Percentiles rank a stretch among this genome's conserved stretches.
These are phyloP conservation scores for Turritis glabra DNA, from an alignment of 345 rosid genomes.

Conservation along the genomic window DNA sequence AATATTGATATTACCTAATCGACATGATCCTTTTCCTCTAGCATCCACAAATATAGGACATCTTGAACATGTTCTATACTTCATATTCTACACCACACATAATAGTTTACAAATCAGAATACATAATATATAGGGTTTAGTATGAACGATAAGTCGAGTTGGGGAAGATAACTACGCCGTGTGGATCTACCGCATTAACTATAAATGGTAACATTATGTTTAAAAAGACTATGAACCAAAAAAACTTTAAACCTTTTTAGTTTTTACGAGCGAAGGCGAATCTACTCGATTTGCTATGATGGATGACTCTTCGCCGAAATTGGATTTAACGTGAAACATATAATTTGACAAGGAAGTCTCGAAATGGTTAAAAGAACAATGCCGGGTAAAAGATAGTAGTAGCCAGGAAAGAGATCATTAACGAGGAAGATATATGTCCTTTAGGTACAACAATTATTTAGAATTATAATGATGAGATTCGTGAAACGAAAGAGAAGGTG, in stretches of 20 bases:
- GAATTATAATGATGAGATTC: conserved; percentile 15
- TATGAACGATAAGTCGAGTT: conserved; percentile 4
- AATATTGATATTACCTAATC: background rate
- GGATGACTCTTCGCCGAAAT: background rate
- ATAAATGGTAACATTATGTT: background rate
- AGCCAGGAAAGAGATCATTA: conserved; percentile 28
- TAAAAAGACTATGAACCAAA: background rate
- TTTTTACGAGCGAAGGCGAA: background rate
- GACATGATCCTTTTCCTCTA: background rate
- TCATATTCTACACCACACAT: background rate
- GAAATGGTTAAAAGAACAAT: conserved; percentile 24
- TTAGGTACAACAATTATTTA: conserved; percentile 20
- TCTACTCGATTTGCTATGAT: background rate
- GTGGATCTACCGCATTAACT: conserved; percentile 4
- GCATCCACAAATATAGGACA: conserved; percentile 8
- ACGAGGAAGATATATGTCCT: background rate
- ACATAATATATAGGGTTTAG: background rate
- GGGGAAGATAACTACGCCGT: conserved; percentile 5
- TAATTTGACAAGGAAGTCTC: background rate
- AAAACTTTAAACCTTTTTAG: background rate
- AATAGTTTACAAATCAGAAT: background rate
- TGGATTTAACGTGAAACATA: background rate
- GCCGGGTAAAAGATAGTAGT: conserved; percentile 22
- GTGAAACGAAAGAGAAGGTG: conserved; percentile 4
- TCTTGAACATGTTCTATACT: background rate